Evolutionary conservation across 1,284 basidiomycete species (phyloP).

Genomic region (Cutaneotrichosporon sp.): DNA sequence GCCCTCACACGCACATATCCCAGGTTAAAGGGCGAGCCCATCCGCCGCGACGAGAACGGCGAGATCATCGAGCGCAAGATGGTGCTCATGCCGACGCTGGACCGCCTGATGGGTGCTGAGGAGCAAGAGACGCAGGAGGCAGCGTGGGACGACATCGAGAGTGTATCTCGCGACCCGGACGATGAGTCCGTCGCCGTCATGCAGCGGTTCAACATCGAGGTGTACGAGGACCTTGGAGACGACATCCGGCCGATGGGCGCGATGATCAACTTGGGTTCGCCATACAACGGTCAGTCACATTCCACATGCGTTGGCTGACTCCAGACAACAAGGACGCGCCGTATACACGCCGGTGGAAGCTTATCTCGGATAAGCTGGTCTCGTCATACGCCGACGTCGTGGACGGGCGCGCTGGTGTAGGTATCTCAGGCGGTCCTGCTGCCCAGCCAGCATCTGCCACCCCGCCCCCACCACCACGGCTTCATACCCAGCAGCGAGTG

Average conservation of each 20-base stretch:
- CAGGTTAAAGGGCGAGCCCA: slow-evolving; percentile 46
- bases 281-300: slow-evolving; percentile 59
- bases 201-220: slow-evolving; percentile 44
- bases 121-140: slow-evolving; percentile 48
- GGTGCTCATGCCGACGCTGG: slow-evolving; percentile 41
- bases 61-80: slow-evolving; percentile 43
- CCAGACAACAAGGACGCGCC: slow-evolving; percentile 67
- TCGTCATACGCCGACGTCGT: slow-evolving; percentile 70
- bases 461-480: background rate
- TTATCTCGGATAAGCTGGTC: slow-evolving; percentile 71
- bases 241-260: slow-evolving; percentile 40
- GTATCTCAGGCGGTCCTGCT: slow-evolving; percentile 20
- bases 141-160: slow-evolving; percentile 48
- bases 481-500: background rate
- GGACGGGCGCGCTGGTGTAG: slow-evolving; percentile 62
- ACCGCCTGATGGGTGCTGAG: slow-evolving; percentile 54
- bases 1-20: slow-evolving; percentile 56
- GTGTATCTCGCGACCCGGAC: slow-evolving; percentile 29
- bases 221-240: slow-evolving; percentile 46
- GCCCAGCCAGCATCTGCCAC: slow-evolving; percentile 10
- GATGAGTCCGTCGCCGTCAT: slow-evolving; percentile 39
- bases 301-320: slow-evolving; percentile 33
- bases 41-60: slow-evolving; percentile 36
- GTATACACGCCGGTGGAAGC: slow-evolving; percentile 63
- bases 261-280: slow-evolving; percentile 62